Evolutionary conservation across 768 basidiomycete genomes (phyloP).

Genomic region (Favolaschia claudopus): DNA sequence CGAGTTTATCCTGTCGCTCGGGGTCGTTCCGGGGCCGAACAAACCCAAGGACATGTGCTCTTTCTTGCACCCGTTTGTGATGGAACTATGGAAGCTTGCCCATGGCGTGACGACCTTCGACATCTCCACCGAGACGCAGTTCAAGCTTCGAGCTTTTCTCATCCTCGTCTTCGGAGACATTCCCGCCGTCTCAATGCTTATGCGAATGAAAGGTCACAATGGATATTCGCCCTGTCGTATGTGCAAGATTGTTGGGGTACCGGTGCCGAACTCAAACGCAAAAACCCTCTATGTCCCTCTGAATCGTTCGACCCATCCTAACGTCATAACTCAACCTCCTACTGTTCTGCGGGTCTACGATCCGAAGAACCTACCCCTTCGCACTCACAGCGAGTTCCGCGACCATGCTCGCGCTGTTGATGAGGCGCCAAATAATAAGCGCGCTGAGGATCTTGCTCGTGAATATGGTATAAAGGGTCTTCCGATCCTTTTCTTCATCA

Average conservation of each 20-base stretch:
- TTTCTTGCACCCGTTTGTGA: constrained; percentile 44
- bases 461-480: no score
- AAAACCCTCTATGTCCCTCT: constrained; percentile 40
- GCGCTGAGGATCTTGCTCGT: no score
- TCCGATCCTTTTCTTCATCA: constrained; percentile 31
- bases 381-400: constrained; percentile 38
- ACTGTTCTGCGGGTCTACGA: constrained; percentile 30
- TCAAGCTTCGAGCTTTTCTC: constrained; percentile 39
- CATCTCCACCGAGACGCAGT: constrained; percentile 16
- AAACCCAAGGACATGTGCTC: constrained; percentile 47
- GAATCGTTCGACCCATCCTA: constrained; percentile 29
- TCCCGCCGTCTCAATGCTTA: constrained; percentile 31
- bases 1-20: constrained; percentile 41
- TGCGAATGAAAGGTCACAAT: constrained; percentile 49
- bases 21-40: constrained; percentile 51
- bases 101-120: constrained; percentile 41
- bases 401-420: constrained; percentile 32
- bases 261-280: constrained; percentile 7
- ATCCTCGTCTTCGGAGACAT: constrained; percentile 41
- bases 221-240: constrained; percentile 40
- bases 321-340: constrained; percentile 5
- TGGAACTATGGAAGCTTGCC: constrained; percentile 42
- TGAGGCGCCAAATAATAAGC: constrained; percentile 25
- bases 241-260: constrained; percentile 45
- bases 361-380: constrained; percentile 41